Base-by-base conservation (phyloP, 108 stramenopile genomes). In the Cyclotella sp. region DNA sequence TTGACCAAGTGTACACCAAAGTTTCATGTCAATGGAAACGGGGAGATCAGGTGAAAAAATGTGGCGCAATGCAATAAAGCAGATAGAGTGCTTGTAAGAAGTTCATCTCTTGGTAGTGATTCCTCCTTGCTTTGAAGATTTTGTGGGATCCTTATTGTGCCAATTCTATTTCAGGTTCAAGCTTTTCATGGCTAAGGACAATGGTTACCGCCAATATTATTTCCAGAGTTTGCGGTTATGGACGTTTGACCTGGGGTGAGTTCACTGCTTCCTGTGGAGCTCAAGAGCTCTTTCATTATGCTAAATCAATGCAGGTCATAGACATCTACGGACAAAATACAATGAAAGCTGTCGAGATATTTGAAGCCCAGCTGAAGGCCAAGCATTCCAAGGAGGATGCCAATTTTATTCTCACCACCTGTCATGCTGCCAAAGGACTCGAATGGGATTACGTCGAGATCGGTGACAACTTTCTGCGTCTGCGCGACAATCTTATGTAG, bases 391-490 rank as follows among this genome's bases (percentile, higher is more conserved):
- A 13, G 1, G 69, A 83, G 21, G 82, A 83, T n/a, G 82, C 82
- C 18, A 77, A 83, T 41, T 73, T 83, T 34, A 83, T 83, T 41
- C 40, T 83, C 14, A 67, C 76, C 4, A 83, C 82, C 1, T 77
- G 76, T 22, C 82, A 83, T 39, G 22, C 82, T 29, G 71, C 76
- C 15, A 83, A 83, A 41, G 82, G 82, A 34, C 22, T 83, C 0
- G 82, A 83, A 68, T 83, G 76, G 77, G 76, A 83, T 34, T 19
- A 78, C 30, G 82, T 83, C 12, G 67, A 83, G 44, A 11, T 83
- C 45, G 72, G 76, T 28, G 65, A 77, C 34, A 77, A 83, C 51
- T 73, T 83, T n/a, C 15, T 75, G 16, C n/a, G 70, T 22, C 16
- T 80, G 43, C 19, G 21, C 39, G 11, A 27, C 10, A 19, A 39